Percentiles rank a stretch among this genome's conserved stretches.
Evolutionary conservation across 768 basidiomycete species (phyloP).

Genomic region (Leccinum boreale): DNA sequence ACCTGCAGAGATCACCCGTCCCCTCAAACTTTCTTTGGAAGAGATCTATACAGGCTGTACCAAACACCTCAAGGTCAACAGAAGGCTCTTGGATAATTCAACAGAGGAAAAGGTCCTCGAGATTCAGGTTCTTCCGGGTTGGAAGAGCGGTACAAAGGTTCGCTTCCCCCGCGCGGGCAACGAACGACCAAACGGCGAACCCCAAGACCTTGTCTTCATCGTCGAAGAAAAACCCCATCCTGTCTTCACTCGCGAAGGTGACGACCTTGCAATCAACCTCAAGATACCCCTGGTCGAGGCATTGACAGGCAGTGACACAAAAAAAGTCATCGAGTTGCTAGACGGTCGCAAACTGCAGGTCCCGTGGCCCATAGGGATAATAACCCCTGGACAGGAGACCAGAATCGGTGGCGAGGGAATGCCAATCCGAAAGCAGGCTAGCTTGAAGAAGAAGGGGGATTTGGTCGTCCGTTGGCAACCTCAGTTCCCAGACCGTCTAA

Average conservation of each 20-base stretch:
- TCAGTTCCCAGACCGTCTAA: slow-evolving; percentile 75
- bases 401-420: slow-evolving; percentile 78
- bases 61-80: slow-evolving; percentile 86
- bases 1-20: slow-evolving; percentile 66
- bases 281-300: slow-evolving; percentile 82
- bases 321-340: slow-evolving; percentile 60
- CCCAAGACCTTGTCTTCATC: slow-evolving; percentile 93
- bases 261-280: slow-evolving; percentile 65
- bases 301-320: slow-evolving; percentile 56
- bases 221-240: slow-evolving; percentile 93
- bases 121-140: slow-evolving; percentile 79
- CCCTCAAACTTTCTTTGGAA: slow-evolving; percentile 80
- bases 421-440: slow-evolving; percentile 83
- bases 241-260: slow-evolving; percentile 72
- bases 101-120: slow-evolving; percentile 87
- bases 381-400: slow-evolving; percentile 77
- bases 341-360: slow-evolving; percentile 80
- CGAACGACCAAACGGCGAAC: slow-evolving; percentile 60
- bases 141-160: slow-evolving; percentile 96
- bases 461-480: slow-evolving; percentile 81
- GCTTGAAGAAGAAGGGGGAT: slow-evolving; percentile 74
- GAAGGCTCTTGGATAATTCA: slow-evolving; percentile 64
- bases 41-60: slow-evolving; percentile 83
- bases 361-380: slow-evolving; percentile 57
- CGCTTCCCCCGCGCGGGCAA: slow-evolving; percentile 87